phyloP scores from a whole-genome alignment of 73 alveolate species.

The Uronychia setigera region DNA sequence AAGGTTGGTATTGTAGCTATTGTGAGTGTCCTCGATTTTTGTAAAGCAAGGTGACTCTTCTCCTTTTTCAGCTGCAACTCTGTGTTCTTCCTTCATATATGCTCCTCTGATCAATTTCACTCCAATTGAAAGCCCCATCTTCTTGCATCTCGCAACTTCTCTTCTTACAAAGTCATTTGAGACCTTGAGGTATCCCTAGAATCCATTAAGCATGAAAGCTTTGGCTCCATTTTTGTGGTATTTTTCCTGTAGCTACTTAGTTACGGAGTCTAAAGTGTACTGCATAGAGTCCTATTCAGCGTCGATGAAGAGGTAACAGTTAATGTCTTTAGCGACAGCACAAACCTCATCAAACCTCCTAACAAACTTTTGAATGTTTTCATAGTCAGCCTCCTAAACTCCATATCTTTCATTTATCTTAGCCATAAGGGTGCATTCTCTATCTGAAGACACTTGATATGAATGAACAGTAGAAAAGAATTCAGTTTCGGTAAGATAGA shows the following conservation, averaged over 20 bases:
- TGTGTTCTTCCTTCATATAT: constrained; percentile 84
- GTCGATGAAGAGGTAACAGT: constrained; percentile 62
- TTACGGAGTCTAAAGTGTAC: constrained; percentile 59
- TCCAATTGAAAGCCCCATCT: constrained; percentile 47
- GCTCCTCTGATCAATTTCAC: constrained; percentile 84
- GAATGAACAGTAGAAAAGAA: constrained; percentile 25
- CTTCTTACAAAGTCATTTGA: constrained; percentile 22
- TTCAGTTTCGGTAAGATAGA: constrained; percentile 25
- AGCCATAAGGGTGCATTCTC: not conserved
- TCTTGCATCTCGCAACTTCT: constrained; percentile 51
- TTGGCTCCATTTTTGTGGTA: constrained; percentile 55
- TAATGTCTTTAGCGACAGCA: constrained; percentile 17
- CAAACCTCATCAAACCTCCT: constrained; percentile 38
- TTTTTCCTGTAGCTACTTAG: constrained; percentile 29
- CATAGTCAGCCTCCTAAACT: constrained; percentile 16
- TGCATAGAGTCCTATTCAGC: constrained; percentile 82
- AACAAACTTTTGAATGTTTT: constrained; percentile 23
- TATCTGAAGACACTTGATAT: constrained; percentile 6
- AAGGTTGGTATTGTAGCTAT: constrained; percentile 48
- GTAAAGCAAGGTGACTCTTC: constrained; percentile 62
- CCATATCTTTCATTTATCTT: constrained; percentile 4
- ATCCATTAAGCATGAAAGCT: constrained; percentile 66
- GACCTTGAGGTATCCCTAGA: constrained; percentile 61
- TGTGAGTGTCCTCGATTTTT: constrained; percentile 62
- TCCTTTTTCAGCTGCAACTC: constrained; percentile 58